A percentile compares a stretch with the other conserved stretches of the same genome.
Evolutionary conservation across 1,284 basidiomycete species (phyloP).

Genomic region (Vanrija sp.): DNA sequence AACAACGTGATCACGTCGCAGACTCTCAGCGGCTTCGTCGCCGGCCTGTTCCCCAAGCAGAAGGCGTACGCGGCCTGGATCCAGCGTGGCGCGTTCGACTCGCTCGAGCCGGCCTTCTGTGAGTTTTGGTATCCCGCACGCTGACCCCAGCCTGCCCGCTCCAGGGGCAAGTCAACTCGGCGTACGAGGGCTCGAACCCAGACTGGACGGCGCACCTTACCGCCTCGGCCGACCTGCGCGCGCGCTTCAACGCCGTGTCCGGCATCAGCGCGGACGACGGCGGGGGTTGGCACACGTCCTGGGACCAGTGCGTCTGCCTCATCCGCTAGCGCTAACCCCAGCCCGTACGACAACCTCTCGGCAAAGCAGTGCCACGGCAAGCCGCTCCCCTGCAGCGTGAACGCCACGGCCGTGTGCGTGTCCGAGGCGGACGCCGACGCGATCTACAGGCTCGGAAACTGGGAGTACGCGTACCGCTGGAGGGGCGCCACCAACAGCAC

Average conservation of each 20-base stretch:
- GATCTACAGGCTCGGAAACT: conserved; percentile 39
- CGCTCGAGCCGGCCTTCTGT: conserved; percentile 33
- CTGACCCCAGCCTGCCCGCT: conserved; percentile 19
- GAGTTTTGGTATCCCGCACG: background rate
- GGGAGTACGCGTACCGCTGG: conserved; percentile 37
- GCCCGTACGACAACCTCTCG: conserved; percentile 39
- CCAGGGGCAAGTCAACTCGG: conserved; percentile 8
- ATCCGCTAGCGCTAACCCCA: conserved; percentile 1
- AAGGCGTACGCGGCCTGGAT: conserved; percentile 24
- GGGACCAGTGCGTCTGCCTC: conserved; percentile 33
- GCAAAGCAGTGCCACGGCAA: conserved; percentile 40
- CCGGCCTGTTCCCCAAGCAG: conserved; percentile 28
- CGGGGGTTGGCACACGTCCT: conserved; percentile 30
- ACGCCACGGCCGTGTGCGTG: conserved; percentile 26
- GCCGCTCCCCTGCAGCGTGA: conserved; percentile 31
- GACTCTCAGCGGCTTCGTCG: conserved; percentile 29
- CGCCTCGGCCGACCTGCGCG: conserved; percentile 15
- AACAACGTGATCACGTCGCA: conserved; percentile 41
- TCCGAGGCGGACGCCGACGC: conserved; percentile 30
- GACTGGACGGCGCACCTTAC: conserved; percentile 31
- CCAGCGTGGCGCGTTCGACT: conserved; percentile 29
- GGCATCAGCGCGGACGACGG: conserved; percentile 26
- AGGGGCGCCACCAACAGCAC: conserved; percentile 25
- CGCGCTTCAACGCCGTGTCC: conserved; percentile 30
- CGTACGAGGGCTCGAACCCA: conserved; percentile 14